phyloP scores from a whole-genome alignment of 305 asterid species.

The Andrographis paniculata region DNA sequence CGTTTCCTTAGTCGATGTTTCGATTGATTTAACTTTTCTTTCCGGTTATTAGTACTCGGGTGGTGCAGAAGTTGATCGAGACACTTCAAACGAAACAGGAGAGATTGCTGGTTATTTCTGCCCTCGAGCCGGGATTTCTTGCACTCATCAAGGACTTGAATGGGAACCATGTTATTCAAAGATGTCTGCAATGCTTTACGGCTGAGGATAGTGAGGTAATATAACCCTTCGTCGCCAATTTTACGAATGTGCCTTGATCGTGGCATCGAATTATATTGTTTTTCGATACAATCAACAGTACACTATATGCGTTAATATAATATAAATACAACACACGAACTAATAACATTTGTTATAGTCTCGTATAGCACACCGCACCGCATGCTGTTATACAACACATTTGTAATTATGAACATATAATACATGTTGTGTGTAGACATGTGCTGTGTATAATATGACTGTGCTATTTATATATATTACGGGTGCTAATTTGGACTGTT shows the following conservation, averaged over 20 bases:
- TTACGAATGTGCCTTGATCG: not conserved
- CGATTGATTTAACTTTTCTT: slow-evolving; percentile 12
- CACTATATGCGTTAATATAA: too few relatives aligned
- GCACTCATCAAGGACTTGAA: slow-evolving; percentile 72
- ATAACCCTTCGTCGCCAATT: too few relatives aligned
- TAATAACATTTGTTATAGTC: too few relatives aligned
- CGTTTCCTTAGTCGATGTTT: slow-evolving; percentile 5
- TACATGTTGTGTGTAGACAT: too few relatives aligned
- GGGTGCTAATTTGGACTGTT: too few relatives aligned
- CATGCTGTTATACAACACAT: too few relatives aligned
- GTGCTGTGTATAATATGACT: too few relatives aligned
- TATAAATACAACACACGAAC: too few relatives aligned
- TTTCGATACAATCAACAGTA: too few relatives aligned
- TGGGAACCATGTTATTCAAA: slow-evolving; percentile 79
- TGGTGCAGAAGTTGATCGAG: slow-evolving; percentile 87
- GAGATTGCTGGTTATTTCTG: slow-evolving; percentile 44
- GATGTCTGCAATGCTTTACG: slow-evolving; percentile 75
- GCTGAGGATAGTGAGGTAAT: slow-evolving; percentile 62
- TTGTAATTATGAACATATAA: too few relatives aligned
- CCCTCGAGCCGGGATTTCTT: slow-evolving; percentile 82
- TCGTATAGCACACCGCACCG: too few relatives aligned
- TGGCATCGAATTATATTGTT: not conserved
- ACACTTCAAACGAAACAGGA: slow-evolving; percentile 59
- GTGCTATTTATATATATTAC: too few relatives aligned
- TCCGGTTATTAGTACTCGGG: slow-evolving; percentile 66